Conservation (phyloP, 257 asterid genomes). For the Nemophila menziesii region DNA sequence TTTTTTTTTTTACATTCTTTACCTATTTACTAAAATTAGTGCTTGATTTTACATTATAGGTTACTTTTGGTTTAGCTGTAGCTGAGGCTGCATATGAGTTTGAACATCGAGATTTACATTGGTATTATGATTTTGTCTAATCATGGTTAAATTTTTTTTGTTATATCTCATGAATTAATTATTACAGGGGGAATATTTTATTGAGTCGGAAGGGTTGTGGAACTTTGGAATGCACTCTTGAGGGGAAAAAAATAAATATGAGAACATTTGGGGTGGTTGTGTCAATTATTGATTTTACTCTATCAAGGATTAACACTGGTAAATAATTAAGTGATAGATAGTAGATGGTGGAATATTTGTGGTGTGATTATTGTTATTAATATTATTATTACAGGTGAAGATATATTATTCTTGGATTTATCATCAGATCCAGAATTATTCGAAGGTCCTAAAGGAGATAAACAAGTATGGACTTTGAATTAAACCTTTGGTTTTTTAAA, state of each 20-base stretch:
- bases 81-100: slow-evolving; percentile 91
- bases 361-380: background rate
- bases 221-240: slow-evolving; percentile 55
- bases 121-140: slow-evolving; percentile 44
- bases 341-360: slow-evolving; percentile 1
- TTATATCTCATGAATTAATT: slow-evolving; percentile 10
- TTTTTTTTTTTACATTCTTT: slow-evolving; percentile 11
- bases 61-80: slow-evolving; percentile 76
- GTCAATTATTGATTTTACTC: slow-evolving; percentile 89
- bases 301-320: slow-evolving; percentile 94
- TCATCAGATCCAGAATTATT: slow-evolving; percentile 82
- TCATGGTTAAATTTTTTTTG: slow-evolving; percentile 9
- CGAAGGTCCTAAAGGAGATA: slow-evolving; percentile 82
- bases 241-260: slow-evolving; percentile 46
- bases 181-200: slow-evolving; percentile 79
- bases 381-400: slow-evolving; percentile 55
- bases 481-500: too few relatives aligned
- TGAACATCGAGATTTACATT: slow-evolving; percentile 93
- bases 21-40: slow-evolving; percentile 8
- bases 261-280: slow-evolving; percentile 60
- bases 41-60: slow-evolving; percentile 34
- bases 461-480: slow-evolving; percentile 40
- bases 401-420: slow-evolving; percentile 78
- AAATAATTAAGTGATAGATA: slow-evolving; percentile 2
- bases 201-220: slow-evolving; percentile 52